Evolutionary conservation across 768 basidiomycete species (phyloP).

Genomic region (Rubroboletus pulcherrimus): DNA sequence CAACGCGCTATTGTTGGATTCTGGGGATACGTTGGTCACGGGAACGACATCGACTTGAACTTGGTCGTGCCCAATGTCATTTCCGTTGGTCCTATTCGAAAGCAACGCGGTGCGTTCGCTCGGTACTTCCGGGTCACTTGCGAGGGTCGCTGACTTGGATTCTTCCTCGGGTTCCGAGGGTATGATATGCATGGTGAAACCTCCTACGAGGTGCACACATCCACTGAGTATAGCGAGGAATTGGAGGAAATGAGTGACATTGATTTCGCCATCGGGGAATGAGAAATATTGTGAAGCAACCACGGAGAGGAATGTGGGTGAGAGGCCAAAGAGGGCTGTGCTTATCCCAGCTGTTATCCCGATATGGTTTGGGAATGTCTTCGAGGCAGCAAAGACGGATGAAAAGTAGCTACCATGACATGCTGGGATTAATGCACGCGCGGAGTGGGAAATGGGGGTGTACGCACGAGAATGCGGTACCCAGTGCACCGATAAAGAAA

Average conservation of each 20-base stretch:
- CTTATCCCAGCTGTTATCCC: constrained; percentile 64
- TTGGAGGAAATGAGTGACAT: constrained; percentile 46
- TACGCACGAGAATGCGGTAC: constrained; percentile 69
- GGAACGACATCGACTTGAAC: constrained; percentile 22
- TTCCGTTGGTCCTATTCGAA: constrained; percentile 19
- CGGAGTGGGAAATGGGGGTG: background rate
- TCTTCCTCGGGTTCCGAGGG: constrained; percentile 10
- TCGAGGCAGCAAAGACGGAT: constrained; percentile 70
- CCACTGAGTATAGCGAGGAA: constrained; percentile 58
- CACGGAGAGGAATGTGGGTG: constrained; percentile 67
- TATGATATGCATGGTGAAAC: constrained; percentile 37
- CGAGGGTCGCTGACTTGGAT: background rate
- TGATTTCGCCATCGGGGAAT: constrained; percentile 39
- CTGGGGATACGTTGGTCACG: constrained; percentile 20
- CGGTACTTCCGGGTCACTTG: constrained; percentile 17
- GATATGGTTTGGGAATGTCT: constrained; percentile 59
- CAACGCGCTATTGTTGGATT: constrained; percentile 27
- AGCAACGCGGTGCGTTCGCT: constrained; percentile 33
- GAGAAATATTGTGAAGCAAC: constrained; percentile 64
- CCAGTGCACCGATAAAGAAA: constrained; percentile 65
- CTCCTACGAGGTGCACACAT: constrained; percentile 51
- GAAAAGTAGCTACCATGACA: constrained; percentile 55
- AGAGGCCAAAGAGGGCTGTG: constrained; percentile 77
- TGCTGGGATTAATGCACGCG: background rate
- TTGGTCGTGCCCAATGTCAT: constrained; percentile 3